Percentiles rank a stretch among this genome's conserved stretches.
Conservation (phyloP, 352 stramenopile species). For the Pythium diclinum region DNA sequence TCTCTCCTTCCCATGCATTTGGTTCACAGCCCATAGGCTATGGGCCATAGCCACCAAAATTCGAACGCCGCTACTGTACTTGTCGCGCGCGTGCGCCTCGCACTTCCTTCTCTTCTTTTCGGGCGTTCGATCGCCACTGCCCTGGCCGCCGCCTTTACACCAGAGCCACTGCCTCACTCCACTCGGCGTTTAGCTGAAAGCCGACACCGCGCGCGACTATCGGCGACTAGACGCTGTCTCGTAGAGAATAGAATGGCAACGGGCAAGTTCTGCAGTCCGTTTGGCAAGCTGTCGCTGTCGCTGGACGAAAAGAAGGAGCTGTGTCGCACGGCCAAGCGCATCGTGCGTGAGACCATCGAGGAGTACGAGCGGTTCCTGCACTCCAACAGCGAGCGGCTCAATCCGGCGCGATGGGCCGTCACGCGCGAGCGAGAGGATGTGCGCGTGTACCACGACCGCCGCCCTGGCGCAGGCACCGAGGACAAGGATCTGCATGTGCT, state of each 20-base stretch:
- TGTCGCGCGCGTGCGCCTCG: neutral
- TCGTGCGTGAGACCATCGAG: slow-evolving; percentile 48
- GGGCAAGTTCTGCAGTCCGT: slow-evolving; percentile 43
- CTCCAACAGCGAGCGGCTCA: slow-evolving; percentile 35
- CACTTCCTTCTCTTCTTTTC: neutral
- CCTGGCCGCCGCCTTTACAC: neutral
- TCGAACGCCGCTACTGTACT: neutral
- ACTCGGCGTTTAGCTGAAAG: neutral
- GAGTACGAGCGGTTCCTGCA: slow-evolving; percentile 53
- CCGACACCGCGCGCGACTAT: neutral
- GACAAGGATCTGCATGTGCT: slow-evolving; percentile 25
- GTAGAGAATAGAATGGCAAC: slow-evolving; percentile 7
- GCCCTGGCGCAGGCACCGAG: slow-evolving; percentile 27
- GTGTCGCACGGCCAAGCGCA: slow-evolving; percentile 39
- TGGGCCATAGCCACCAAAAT: neutral
- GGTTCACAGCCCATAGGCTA: too few relatives aligned
- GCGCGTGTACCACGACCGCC: slow-evolving; percentile 51
- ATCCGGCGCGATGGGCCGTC: slow-evolving; percentile 38
- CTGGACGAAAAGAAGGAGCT: slow-evolving; percentile 54
- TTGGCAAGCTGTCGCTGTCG: slow-evolving; percentile 44
- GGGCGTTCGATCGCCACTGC: neutral
- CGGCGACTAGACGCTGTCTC: too few relatives aligned
- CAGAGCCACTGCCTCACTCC: neutral
- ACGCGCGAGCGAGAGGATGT: slow-evolving; percentile 47
- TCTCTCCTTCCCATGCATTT: neutral